Conservation (phyloP, 148 eudicot genomes). For the Suaeda aralocaspica region DNA sequence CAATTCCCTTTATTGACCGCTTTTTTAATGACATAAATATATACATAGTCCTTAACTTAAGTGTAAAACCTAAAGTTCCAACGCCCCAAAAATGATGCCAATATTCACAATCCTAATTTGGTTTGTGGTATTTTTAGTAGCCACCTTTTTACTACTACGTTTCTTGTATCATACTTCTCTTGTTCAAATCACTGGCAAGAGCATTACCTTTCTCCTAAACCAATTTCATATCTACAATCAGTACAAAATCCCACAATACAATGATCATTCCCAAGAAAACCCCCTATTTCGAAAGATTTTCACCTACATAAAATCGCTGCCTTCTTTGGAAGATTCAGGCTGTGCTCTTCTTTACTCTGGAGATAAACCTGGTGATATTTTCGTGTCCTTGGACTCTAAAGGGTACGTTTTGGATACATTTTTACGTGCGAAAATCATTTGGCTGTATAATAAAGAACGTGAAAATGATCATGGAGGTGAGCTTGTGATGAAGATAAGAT, state of each 20-base stretch:
- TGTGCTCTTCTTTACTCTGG: conserved; percentile 49
- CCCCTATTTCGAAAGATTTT: conserved; percentile 39
- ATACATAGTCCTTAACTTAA: neutral
- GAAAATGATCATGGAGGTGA: conserved; percentile 16
- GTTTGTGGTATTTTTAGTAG: conserved; percentile 12
- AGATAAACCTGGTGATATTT: conserved; percentile 47
- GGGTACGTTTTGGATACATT: conserved; percentile 40
- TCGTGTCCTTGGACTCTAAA: conserved; percentile 39
- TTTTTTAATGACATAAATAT: conserved; percentile 1
- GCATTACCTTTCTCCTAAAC: conserved; percentile 27
- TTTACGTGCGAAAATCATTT: conserved; percentile 39
- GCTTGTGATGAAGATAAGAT: conserved; percentile 45
- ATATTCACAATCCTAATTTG: conserved; percentile 6
- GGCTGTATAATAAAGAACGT: conserved; percentile 38
- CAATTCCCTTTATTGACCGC: conserved; percentile 6
- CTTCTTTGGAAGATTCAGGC: conserved; percentile 53
- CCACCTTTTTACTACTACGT: conserved; percentile 15
- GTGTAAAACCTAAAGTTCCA: neutral
- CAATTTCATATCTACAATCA: conserved; percentile 35
- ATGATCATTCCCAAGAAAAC: conserved; percentile 51
- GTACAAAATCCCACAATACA: conserved; percentile 57
- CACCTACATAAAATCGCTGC: conserved; percentile 48
- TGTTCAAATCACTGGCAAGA: conserved; percentile 17
- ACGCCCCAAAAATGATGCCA: conserved; percentile 10
- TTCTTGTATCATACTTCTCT: conserved; percentile 37